A percentile compares a stretch with the other conserved stretches of the same genome.
Evolutionary conservation across 345 rosid species (phyloP).

Genomic region (Salix udensis): DNA sequence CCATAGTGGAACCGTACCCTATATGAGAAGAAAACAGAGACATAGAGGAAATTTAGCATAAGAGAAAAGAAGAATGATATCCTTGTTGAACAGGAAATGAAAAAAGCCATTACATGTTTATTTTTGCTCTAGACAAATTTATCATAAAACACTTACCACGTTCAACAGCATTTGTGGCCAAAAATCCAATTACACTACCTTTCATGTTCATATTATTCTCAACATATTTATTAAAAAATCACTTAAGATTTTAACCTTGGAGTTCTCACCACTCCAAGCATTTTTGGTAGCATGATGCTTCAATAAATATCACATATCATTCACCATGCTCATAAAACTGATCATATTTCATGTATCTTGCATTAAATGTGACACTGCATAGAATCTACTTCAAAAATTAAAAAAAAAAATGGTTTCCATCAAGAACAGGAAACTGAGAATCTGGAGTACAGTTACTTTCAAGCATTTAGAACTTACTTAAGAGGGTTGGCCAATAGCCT

Average conservation of each 20-base stretch:
- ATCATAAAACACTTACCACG: neutral
- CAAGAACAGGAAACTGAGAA: neutral
- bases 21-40: conserved; percentile 7
- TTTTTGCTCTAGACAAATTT: too few species aligned
- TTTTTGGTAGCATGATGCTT: neutral
- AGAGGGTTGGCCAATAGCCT: conserved; percentile 91
- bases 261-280: neutral
- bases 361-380: neutral
- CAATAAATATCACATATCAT: neutral
- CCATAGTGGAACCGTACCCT: conserved; percentile 99
- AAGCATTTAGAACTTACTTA: conserved; percentile 51
- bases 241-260: neutral
- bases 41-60: neutral
- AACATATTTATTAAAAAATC: neutral
- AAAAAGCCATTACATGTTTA: too few species aligned
- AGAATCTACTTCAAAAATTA: neutral
- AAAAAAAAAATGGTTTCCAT: too few species aligned
- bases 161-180: neutral
- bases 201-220: neutral
- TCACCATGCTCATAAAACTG: neutral
- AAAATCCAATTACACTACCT: neutral
- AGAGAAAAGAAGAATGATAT: neutral
- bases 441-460: neutral
- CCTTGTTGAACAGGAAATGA: neutral
- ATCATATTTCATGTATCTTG: neutral